Conservation (phyloP, 1,284 basidiomycete species). For the Cerrena zonata region DNA sequence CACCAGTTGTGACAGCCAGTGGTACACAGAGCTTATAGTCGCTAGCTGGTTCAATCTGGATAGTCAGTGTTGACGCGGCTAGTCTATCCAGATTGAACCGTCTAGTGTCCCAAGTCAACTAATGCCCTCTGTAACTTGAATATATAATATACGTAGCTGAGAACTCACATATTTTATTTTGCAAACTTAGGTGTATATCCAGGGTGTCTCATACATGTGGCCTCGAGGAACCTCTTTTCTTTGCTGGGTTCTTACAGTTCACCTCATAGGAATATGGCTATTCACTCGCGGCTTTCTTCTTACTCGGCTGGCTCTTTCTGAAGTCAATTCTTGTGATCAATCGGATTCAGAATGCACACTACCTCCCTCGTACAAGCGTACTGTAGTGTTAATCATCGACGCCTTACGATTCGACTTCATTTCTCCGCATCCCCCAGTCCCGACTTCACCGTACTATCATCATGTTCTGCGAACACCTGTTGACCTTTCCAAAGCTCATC, state of each 20-base stretch:
- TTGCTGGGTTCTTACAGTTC: constrained; percentile 50
- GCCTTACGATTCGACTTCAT: constrained; percentile 93
- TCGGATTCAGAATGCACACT: constrained; percentile 50
- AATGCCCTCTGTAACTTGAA: too few species aligned
- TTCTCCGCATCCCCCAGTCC: constrained; percentile 60
- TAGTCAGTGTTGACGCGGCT: too few species aligned
- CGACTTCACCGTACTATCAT: constrained; percentile 71
- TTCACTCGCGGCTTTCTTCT: constrained; percentile 88
- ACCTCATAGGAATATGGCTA: constrained; percentile 64
- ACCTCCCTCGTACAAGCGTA: constrained; percentile 66
- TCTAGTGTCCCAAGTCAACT: too few species aligned
- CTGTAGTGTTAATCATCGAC: constrained; percentile 86
- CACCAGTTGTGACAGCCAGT: too few species aligned
- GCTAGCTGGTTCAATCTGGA: too few species aligned
- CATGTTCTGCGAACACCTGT: constrained; percentile 76
- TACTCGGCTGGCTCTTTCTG: constrained; percentile 71
- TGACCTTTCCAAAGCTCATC: constrained; percentile 57
- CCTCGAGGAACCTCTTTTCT: not conserved
- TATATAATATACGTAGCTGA: too few species aligned
- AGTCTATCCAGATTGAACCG: too few species aligned
- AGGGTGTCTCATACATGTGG: too few species aligned
- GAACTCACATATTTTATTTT: too few species aligned
- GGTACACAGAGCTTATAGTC: too few species aligned
- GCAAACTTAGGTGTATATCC: too few species aligned
- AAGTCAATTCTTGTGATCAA: constrained; percentile 34